Conservation (phyloP, 176 grass and related monocot species). For the Thinopyrum elongatum region DNA sequence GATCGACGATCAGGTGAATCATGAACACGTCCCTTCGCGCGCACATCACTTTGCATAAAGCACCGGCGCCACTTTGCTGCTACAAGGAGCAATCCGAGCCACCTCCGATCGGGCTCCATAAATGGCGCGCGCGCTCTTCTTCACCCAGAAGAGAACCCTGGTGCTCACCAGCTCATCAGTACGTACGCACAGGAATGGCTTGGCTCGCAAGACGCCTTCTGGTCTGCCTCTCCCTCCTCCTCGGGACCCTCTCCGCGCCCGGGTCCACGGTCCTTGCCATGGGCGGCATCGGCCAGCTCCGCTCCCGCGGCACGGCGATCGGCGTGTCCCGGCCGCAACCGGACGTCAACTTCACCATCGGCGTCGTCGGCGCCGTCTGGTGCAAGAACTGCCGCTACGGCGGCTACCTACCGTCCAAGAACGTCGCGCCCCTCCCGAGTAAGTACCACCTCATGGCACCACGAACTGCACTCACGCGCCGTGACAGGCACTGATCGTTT, state of each 20-base stretch:
- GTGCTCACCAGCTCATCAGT: neutral
- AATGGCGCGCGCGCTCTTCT: neutral
- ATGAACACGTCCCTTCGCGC: neutral
- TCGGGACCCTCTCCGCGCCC: neutral
- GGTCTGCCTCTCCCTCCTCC: neutral
- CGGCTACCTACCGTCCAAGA: constrained; percentile 26
- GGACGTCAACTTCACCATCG: constrained; percentile 39
- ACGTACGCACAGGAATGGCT: neutral
- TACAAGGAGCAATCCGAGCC: neutral
- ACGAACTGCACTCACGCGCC: neutral
- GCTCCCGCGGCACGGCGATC: neutral
- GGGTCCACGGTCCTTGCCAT: neutral
- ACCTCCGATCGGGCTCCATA: neutral
- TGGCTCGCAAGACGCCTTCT: neutral
- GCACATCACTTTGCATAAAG: neutral
- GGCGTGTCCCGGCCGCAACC: constrained; percentile 27
- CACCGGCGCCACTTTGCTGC: constrained; percentile 1
- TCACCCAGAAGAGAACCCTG: neutral
- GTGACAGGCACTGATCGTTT: neutral
- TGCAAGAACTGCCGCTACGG: constrained; percentile 34
- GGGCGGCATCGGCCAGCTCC: neutral
- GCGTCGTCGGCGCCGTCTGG: constrained; percentile 39
- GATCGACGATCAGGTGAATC: neutral
- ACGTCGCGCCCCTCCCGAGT: constrained; percentile 32
- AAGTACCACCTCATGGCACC: neutral